phyloP scores from a whole-genome alignment of 1,284 basidiomycete species.

The Mycena citricolor region DNA sequence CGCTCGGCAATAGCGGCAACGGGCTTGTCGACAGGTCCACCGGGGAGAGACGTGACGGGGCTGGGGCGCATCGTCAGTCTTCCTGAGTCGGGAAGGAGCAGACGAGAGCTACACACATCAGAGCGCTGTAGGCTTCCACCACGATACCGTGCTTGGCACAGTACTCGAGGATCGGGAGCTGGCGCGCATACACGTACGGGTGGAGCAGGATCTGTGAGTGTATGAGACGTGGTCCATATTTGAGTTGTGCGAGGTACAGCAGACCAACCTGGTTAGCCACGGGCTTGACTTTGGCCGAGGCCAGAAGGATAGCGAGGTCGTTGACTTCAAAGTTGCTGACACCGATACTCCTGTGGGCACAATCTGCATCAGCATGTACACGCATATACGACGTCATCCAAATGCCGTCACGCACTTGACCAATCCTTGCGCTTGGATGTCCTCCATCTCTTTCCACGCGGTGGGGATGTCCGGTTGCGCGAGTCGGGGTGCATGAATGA shows the following conservation, averaged over 20 bases:
- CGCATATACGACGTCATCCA: too few species aligned
- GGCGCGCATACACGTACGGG: conserved; percentile 64
- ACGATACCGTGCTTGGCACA: conserved; percentile 61
- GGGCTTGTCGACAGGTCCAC: conserved; percentile 71
- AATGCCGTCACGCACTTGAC: too few species aligned
- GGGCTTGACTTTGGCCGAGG: conserved; percentile 61
- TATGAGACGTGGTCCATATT: neutral
- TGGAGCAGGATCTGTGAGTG: conserved; percentile 56
- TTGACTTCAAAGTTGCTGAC: conserved; percentile 72
- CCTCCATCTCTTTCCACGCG: conserved; percentile 65
- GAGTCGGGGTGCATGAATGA: conserved; percentile 54
- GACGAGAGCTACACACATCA: conserved; percentile 45
- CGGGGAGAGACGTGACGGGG: conserved; percentile 66
- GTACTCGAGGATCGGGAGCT: conserved; percentile 59
- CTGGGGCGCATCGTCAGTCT: conserved; percentile 31
- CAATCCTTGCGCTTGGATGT: conserved; percentile 57
- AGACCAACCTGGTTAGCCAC: conserved; percentile 69
- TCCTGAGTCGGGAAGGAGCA: neutral
- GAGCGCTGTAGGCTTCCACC: conserved; percentile 70
- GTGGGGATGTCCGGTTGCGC: conserved; percentile 38
- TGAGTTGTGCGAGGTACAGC: neutral
- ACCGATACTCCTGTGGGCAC: conserved; percentile 62
- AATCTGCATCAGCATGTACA: neutral
- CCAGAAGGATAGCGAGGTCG: conserved; percentile 58
- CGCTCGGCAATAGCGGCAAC: conserved; percentile 57